Base-by-base conservation (phyloP, 2,329 filamentous ascomycete genomes). In the Colletotrichum caudatum region DNA sequence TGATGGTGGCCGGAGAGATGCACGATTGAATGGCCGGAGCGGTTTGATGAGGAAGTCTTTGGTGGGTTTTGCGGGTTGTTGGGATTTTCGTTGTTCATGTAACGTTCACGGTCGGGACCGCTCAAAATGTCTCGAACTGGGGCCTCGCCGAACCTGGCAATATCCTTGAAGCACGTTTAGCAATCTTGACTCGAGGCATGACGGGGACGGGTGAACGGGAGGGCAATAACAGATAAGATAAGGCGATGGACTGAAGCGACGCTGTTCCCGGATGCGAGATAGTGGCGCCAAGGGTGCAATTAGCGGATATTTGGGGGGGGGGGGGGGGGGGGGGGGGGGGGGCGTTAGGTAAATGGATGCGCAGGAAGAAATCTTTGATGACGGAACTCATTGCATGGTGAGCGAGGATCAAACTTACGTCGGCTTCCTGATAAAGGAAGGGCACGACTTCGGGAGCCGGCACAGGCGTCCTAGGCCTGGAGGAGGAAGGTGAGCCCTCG, bases 391-490 rank as follows among this genome's bases (percentile, higher is more conserved):
- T 18, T 53, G 50, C 3, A 23, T 70, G 61, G 75, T 75, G 57
- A 67, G 65, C 74, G 72, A 62, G 67, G 62, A 53, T 75, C 74
- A 39, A 74, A 87, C 90, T 85, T 81, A 93, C 92, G 84, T 93
- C 89, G 75, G 88, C 88, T 79, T 96, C 94, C 82, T 98, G 96
- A 79, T 96, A 98, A 73, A 97, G 88, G 87, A 97, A 99, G n/a
- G 96, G 96, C 50, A 97, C 96, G 69, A 99, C 94, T 82, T 98
- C 95, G 78, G 94, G 96, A 16, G 93, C 94, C 53, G 93, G 93
- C 63, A 94, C 87, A 16, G 95, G 94, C n/a, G 94, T 97, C 76
- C 92, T 89, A 59, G 95, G 94, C 75, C 94, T 88, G 37, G 93
- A 94, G 41, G 89, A 90, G 64, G 89, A 88, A 51, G 94, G 94